Percentiles rank a stretch among this genome's conserved stretches.
Evolutionary conservation across 2,329 filamentous ascomycete species (phyloP).

Genomic region (Neopestalotiopsis sp.): DNA sequence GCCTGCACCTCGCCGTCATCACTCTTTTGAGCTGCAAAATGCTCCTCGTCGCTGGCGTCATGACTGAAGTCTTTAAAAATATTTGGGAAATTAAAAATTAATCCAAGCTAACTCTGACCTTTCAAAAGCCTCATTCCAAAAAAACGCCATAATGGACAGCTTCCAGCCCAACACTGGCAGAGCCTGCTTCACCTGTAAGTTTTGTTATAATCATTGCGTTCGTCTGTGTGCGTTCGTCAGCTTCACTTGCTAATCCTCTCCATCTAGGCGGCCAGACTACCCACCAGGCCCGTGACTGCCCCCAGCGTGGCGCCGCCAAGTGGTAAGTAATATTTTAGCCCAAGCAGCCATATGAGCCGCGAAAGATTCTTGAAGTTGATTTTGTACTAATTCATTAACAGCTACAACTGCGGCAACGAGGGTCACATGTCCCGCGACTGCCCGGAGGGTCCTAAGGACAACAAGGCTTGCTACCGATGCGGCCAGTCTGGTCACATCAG

Average conservation of each 20-base stretch:
- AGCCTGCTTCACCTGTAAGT: constrained; percentile 59
- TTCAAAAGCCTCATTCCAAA: background rate
- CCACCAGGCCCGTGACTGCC: constrained; percentile 84
- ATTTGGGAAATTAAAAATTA: background rate
- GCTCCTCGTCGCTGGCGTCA: background rate
- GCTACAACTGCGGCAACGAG: constrained; percentile 53
- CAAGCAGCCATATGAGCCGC: background rate
- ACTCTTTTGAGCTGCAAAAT: background rate
- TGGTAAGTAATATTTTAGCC: constrained; percentile 62
- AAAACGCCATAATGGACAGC: constrained; percentile 47
- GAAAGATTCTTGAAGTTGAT: too few species aligned
- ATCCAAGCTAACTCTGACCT: background rate
- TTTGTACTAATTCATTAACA: constrained; percentile 20
- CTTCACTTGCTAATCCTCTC: too few species aligned
- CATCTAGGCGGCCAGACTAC: constrained; percentile 70
- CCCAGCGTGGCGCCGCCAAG: constrained; percentile 81
- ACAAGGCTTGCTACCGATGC: constrained; percentile 77
- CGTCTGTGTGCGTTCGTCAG: background rate
- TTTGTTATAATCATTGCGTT: constrained; percentile 17
- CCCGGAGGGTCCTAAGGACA: constrained; percentile 86
- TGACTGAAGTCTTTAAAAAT: background rate
- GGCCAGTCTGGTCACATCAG: constrained; percentile 88
- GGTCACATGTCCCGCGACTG: constrained; percentile 88
- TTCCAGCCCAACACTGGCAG: constrained; percentile 39
- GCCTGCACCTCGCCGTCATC: background rate